Evolutionary conservation across 2,329 filamentous ascomycete genomes (phyloP), one percentile per base, ranked within the genome.

Genomic region (Aspergillus costaricaensis): DNA sequence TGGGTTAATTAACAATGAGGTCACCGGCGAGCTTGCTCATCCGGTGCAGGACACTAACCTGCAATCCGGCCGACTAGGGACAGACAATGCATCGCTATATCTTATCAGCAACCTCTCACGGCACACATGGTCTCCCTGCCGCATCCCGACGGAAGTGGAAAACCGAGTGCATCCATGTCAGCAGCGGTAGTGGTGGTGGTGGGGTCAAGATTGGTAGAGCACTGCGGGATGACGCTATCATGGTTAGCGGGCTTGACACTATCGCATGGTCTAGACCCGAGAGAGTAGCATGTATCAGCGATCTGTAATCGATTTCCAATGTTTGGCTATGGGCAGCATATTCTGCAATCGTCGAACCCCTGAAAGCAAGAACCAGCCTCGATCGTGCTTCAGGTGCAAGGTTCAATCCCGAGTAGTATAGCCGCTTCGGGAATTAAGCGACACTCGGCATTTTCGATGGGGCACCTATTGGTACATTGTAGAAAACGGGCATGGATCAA

Each of bases 181-280:
- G 23, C 36, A n/a, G 23, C 41, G 6, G 17, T 25, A 23, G 38
- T n/a, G 17, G 52, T 41, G 52, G 38, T n/a, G 25, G 52, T 41
- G 52, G 53, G 53, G 39, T 30, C 53, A 43, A 19, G 9, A 19
- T 30, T 21, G 39, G 53, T 32, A 47, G 30, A 55, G 21, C 43
- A 19, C 25, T 15, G 44, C 55, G 50, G 25, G 47, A 57, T 62
- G 60, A 62, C 58, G 57, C 57, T 50, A 62, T 51, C 41, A 53
- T 30, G 9, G 27, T 4, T 57, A 7, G 30, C 36, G 19, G 17
- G 17, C 21, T n/a, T 19, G 15, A 14, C 39, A 44, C 52, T n/a
- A 7, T 30, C 21, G 38, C 21, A 49, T n/a, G 47, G 55, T 57
- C 55, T 43, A 57, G 55, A 51, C 44, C 55, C 30, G n/a, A 44